Base-by-base conservation (phyloP, 345 rosid species). In the Aquilaria malaccensis region DNA sequence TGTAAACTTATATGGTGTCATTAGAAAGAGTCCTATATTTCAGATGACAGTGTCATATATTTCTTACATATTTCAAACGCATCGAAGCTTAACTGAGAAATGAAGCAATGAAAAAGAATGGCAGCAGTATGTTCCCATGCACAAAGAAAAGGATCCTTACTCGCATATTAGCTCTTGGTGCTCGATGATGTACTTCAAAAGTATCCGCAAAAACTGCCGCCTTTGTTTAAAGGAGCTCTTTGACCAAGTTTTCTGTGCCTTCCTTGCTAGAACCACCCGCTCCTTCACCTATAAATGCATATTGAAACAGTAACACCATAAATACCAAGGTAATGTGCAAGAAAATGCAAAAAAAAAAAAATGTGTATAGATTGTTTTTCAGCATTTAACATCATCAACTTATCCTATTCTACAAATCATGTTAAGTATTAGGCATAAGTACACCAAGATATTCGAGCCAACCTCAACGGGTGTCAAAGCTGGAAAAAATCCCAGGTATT, bases 81-180 rank as follows among this genome's bases (percentile, higher is more conserved):
- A 41, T 13, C 13, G 30, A 63, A 59, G 31, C 30, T 37, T 29
- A 13, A 30, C 32, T 41, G 46, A 52, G 37, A 13, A 13, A 53
- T 6, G 50, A 53, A 30, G 30, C 7, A 47, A 6, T n/a, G 53
- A 50, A 33, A 57, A 47, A 2, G 33, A 30, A 46, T n/a, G 14
- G 31, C 13, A 57, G 22, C 33, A 58, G 51, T 30, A 41, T 43
- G 41, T 33, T 45, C 52, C 50, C 31, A 50, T 50, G 41, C 56
- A 67, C 2, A 33, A 13, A 67, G 41, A 41, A 60, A 52, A 41
- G 49, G 54, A 72, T 61, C 67, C 85, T 80, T 86, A 90, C 96
- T 94, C 95, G 96, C 99, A 94, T 73, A 94, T 88, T 63, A 94
- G 99, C 74, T 83, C 79, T 74, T 90, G 99, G 65, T 94, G 91